Evolutionary conservation across 305 asterid genomes (phyloP), one percentile per base, ranked within the genome.

Genomic region (Plantago lanceolata): DNA sequence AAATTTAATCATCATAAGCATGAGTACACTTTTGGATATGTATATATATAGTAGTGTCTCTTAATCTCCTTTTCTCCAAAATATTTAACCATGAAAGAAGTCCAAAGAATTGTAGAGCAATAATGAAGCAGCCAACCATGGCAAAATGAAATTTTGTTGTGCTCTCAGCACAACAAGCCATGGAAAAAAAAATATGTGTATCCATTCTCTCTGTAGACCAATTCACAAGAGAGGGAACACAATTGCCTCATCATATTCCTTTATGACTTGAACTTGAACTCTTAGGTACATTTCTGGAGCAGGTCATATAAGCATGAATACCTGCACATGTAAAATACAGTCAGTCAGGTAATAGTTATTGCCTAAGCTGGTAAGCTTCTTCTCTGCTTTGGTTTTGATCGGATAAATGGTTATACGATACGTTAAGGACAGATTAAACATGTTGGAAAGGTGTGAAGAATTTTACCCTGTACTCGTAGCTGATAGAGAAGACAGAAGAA

Each of bases 171-270:
- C 77, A 55, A 58, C 48, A 59, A 71, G 82, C 78, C 82, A 80
- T 74, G 82, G 85, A 71, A 76, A 80, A 71, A 76, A 80, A 52
- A 68, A 49, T 63, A 58, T 75, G 67, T 63, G 29, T 64, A 18
- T 52, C 16, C 16, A 13, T 40, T n/a, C 59, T 56, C 57, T 57
- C 20, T 18, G 48, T 50, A 63, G 51, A 63, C 64, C 57, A 67
- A 35, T 37, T 17, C 8, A 53, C 51, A 28, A n/a, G 53, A 45
- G 68, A 62, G 8, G 40, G 31, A 61, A 51, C 66, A 50, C 71
- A 48, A 61, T 72, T 65, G 64, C 65, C 55, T 51, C 69, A 33
- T 61, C 67, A 53, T 52, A 61, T n/a, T 66, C 69, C 48, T 8
- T 19, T 3, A 17, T 33, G n/a, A 64, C 67, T 56, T 61, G 59